Base-by-base conservation (phyloP, 345 rosid genomes). In the Luvunga scandens region DNA sequence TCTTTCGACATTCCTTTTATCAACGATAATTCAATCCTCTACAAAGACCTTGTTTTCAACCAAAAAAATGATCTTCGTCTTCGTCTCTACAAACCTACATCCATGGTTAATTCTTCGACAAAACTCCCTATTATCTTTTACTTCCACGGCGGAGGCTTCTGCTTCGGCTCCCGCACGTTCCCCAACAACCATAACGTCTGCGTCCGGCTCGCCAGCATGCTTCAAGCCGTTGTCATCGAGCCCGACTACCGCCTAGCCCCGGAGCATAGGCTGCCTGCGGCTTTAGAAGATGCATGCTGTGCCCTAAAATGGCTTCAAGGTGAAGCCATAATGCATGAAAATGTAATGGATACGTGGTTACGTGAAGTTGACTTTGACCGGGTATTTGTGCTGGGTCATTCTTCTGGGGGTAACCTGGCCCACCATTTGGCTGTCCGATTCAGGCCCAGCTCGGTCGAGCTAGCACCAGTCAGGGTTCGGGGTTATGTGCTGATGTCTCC, bases 81-180 rank as follows among this genome's bases (percentile, higher is more conserved):
- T 53, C 81, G 84, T 50, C 75, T 81, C 9, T 78, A 78, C 71
- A 31, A 28, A 55, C 81, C 81, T 8, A 60, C 21, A 36, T 24
- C 68, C n/a, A 39, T 18, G 7, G 30, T 21, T n/a, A 36, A 65
- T 8, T 2, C 72, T 62, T 30, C 79, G 39, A 69, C 8, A 14
- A 81, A 75, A 71, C 64, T 79, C 30, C 80, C 78, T 9, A 12
- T 81, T 42, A 7, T 56, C 3, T 69, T 36, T 72, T 71, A 22
- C 66, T 67, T 88, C 53, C 91, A 85, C 33, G 87, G 91, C 10
- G 89, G 91, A 4, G 91, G 91, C 5, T 86, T 88, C 57, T 88
- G 89, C 33, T 71, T 88, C 9, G 87, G 91, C 19, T 83, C 87
- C 0, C 83, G 87, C 0, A 72, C 39, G 6, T 85, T 83, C 84